phyloP scores from a whole-genome alignment of 2,329 filamentous ascomycete species.

The Botrytis byssoidea region DNA sequence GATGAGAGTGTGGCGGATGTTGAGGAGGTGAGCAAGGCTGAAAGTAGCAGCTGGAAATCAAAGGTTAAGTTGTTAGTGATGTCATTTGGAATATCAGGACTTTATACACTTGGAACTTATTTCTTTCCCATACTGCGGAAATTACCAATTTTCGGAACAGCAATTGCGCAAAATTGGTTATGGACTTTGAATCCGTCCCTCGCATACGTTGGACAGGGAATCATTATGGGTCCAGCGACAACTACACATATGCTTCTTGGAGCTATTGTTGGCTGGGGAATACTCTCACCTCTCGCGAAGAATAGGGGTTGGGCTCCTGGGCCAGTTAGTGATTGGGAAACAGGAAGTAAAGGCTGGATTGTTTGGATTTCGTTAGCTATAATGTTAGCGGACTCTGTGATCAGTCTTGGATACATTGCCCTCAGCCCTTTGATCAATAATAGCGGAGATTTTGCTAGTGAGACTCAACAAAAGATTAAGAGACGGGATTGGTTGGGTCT shows the following conservation, averaged over 20 bases:
- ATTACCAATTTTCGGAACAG: conserved; percentile 79
- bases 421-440: conserved; percentile 59
- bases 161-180: conserved; percentile 76
- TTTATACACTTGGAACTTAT: conserved; percentile 80
- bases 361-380: conserved; percentile 95
- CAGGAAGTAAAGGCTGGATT: conserved; percentile 96
- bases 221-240: conserved; percentile 96
- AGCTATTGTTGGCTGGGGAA: conserved; percentile 83
- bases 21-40: conserved; percentile 32
- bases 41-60: conserved; percentile 38
- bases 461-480: conserved; percentile 30
- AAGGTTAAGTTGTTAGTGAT: conserved; percentile 46
- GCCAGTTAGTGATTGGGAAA: conserved; percentile 82
- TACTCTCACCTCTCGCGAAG: conserved; percentile 88
- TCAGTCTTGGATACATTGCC: conserved; percentile 80
- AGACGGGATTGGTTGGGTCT: conserved; percentile 37
- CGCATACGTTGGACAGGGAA: conserved; percentile 95
- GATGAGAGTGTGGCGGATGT: conserved; percentile 25
- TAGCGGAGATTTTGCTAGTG: conserved; percentile 42
- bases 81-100: conserved; percentile 58
- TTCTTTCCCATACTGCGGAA: conserved; percentile 84
- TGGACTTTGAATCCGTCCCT: conserved; percentile 96
- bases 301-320: conserved; percentile 85
- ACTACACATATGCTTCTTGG: conserved; percentile 95
- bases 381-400: conserved; percentile 90